Conservation (phyloP, 2,329 filamentous ascomycete genomes). For the Trichoderma lentiforme region DNA sequence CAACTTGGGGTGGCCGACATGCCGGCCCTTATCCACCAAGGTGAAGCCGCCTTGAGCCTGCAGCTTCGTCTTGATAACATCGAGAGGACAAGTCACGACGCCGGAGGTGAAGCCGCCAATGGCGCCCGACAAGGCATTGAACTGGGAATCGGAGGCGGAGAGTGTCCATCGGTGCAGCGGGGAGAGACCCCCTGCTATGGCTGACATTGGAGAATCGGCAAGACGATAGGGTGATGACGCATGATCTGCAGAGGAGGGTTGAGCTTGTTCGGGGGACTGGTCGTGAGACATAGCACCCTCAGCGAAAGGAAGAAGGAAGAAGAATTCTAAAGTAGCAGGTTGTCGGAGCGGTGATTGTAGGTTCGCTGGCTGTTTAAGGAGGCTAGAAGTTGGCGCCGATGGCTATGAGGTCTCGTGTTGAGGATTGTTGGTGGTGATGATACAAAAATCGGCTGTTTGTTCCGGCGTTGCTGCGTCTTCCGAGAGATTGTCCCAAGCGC, state of each 20-base stretch:
- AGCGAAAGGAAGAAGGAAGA: background rate
- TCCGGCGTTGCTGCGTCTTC: background rate
- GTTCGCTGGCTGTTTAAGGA: background rate
- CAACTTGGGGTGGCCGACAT: slow-evolving; percentile 54
- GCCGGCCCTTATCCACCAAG: slow-evolving; percentile 47
- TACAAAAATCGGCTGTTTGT: background rate
- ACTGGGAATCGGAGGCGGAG: slow-evolving; percentile 56
- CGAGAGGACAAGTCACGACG: slow-evolving; percentile 91
- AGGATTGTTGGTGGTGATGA: background rate
- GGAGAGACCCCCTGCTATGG: slow-evolving; percentile 34
- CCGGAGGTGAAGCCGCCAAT: slow-evolving; percentile 89
- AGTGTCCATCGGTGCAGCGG: slow-evolving; percentile 55
- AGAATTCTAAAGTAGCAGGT: background rate
- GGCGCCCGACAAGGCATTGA: slow-evolving; percentile 85
- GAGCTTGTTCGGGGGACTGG: slow-evolving; percentile 38
- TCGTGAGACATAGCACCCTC: slow-evolving; percentile 47
- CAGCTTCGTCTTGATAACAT: slow-evolving; percentile 98
- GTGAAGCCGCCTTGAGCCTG: slow-evolving; percentile 88
- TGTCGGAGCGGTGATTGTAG: background rate
- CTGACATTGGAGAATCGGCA: slow-evolving; percentile 34
- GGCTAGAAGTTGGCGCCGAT: background rate
- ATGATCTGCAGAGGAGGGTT: slow-evolving; percentile 35
- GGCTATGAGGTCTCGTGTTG: background rate
- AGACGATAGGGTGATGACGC: slow-evolving; percentile 35
- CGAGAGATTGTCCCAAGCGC: slow-evolving; percentile 1